Percentiles rank a stretch among this genome's conserved stretches.
Evolutionary conservation across 768 basidiomycete genomes (phyloP).

Genomic region (Boletales sp.): DNA sequence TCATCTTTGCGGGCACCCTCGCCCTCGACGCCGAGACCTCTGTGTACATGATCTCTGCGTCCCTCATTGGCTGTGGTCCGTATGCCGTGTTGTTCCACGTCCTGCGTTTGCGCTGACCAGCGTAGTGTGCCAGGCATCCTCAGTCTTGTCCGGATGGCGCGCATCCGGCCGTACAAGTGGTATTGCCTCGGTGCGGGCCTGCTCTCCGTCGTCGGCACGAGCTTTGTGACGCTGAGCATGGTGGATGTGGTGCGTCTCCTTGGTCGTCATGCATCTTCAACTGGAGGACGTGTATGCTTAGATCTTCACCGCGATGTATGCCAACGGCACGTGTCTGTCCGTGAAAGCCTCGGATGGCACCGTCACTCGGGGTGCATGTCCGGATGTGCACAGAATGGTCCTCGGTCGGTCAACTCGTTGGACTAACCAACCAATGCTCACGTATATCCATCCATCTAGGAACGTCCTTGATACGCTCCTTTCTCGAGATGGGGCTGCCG

Average conservation of each 20-base stretch:
- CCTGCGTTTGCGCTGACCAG: not conserved
- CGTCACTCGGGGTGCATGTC: conserved; percentile 58
- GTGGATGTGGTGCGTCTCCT: conserved; percentile 53
- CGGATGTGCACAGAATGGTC: conserved; percentile 77
- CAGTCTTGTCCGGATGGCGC: conserved; percentile 77
- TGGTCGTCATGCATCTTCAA: not conserved
- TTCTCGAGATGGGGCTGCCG: conserved; percentile 76
- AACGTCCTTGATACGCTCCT: conserved; percentile 72
- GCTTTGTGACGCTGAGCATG: conserved; percentile 74
- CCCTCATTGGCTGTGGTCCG: conserved; percentile 64
- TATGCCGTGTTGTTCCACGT: conserved; percentile 1
- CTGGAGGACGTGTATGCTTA: conserved; percentile 17
- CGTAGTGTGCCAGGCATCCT: conserved; percentile 51
- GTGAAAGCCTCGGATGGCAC: conserved; percentile 55
- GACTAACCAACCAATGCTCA: not conserved
- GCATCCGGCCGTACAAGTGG: conserved; percentile 53
- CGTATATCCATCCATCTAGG: conserved; percentile 36
- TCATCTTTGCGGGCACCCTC: too few relatives aligned
- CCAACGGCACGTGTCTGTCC: conserved; percentile 71
- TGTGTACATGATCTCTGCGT: too few relatives aligned
- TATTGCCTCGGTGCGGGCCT: conserved; percentile 80
- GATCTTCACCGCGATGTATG: conserved; percentile 78
- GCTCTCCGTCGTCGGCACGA: conserved; percentile 77
- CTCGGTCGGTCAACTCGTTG: conserved; percentile 50
- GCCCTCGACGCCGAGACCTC: too few relatives aligned